Evolutionary conservation across 1,139 yeast genomes (phyloP).

Genomic region (Protomyces inouyei): DNA sequence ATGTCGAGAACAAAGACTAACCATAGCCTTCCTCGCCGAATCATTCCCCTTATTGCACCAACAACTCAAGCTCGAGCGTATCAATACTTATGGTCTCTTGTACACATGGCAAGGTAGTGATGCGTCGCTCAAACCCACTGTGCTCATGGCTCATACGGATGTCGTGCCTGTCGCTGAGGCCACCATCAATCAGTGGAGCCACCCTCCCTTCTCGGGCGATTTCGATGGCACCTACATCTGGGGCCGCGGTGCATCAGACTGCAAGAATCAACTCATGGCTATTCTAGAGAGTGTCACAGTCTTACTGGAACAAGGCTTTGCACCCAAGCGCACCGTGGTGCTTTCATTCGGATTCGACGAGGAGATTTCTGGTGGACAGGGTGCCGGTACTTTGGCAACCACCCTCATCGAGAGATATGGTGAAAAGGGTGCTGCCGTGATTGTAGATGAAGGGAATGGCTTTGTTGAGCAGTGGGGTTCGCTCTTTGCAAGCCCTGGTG

Average conservation of each 20-base stretch:
- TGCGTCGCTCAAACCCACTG: conserved; percentile 52
- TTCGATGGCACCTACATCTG: conserved; percentile 56
- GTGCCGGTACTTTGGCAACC: conserved; percentile 49
- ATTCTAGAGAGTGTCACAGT: conserved; percentile 57
- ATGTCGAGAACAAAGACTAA: conserved; percentile 40
- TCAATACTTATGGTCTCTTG: conserved; percentile 64
- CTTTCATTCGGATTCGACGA: conserved; percentile 70
- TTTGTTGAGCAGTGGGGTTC: conserved; percentile 45
- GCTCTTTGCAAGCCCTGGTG: conserved; percentile 54
- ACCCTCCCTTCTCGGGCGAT: conserved; percentile 65
- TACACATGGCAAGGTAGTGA: conserved; percentile 63
- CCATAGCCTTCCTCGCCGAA: conserved; percentile 49
- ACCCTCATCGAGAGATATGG: conserved; percentile 52
- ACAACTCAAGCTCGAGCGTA: conserved; percentile 49
- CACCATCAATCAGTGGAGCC: conserved; percentile 56
- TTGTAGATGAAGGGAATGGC: conserved; percentile 61
- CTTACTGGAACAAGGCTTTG: conserved; percentile 47
- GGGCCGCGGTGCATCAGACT: conserved; percentile 66
- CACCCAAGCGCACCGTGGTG: conserved; percentile 54
- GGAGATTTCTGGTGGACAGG: conserved; percentile 58
- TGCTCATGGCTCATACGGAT: conserved; percentile 75
- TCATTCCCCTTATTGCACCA: conserved; percentile 59
- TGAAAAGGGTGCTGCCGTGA: conserved; percentile 50
- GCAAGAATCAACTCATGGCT: conserved; percentile 55
- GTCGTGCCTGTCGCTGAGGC: conserved; percentile 72